Conservation (phyloP, 2,329 filamentous ascomycete species). For the Massarina eburnea region DNA sequence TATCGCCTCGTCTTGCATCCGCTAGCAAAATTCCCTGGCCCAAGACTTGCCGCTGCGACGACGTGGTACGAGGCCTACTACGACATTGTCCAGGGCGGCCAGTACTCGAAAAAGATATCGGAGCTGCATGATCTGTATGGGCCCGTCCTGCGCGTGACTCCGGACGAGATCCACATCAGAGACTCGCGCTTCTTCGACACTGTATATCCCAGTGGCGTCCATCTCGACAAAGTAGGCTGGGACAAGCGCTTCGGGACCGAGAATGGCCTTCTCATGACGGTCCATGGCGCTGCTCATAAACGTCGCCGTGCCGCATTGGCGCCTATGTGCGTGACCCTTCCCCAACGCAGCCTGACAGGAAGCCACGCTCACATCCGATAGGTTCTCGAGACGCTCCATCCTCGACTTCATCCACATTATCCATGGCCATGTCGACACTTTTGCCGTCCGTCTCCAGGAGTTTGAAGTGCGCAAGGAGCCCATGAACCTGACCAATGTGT, state of each 20-base stretch:
- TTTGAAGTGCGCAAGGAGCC: slow-evolving; percentile 34
- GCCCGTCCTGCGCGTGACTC: slow-evolving; percentile 47
- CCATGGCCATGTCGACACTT: slow-evolving; percentile 36
- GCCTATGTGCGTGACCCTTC: slow-evolving; percentile 28
- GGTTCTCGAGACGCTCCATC: slow-evolving; percentile 40
- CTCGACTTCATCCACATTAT: slow-evolving; percentile 41
- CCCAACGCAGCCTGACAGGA: not conserved
- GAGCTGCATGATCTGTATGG: slow-evolving; percentile 38
- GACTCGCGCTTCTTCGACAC: slow-evolving; percentile 44
- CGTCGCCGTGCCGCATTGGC: slow-evolving; percentile 33
- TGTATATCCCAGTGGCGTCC: slow-evolving; percentile 33
- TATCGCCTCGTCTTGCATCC: slow-evolving; percentile 50
- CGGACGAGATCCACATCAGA: slow-evolving; percentile 47
- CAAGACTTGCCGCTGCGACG: slow-evolving; percentile 34
- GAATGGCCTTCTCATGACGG: slow-evolving; percentile 29
- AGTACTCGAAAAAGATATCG: slow-evolving; percentile 34
- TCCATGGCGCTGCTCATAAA: slow-evolving; percentile 32
- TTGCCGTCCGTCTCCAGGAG: slow-evolving; percentile 31
- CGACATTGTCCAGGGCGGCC: slow-evolving; percentile 33
- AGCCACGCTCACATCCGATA: slow-evolving; percentile 13
- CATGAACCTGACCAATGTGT: slow-evolving; percentile 34
- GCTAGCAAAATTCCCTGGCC: slow-evolving; percentile 49
- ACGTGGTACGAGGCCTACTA: slow-evolving; percentile 41
- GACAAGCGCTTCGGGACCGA: slow-evolving; percentile 35
- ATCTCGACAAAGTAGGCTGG: slow-evolving; percentile 40